phyloP scores from a whole-genome alignment of 345 rosid genomes.

The Euphorbia peplus region DNA sequence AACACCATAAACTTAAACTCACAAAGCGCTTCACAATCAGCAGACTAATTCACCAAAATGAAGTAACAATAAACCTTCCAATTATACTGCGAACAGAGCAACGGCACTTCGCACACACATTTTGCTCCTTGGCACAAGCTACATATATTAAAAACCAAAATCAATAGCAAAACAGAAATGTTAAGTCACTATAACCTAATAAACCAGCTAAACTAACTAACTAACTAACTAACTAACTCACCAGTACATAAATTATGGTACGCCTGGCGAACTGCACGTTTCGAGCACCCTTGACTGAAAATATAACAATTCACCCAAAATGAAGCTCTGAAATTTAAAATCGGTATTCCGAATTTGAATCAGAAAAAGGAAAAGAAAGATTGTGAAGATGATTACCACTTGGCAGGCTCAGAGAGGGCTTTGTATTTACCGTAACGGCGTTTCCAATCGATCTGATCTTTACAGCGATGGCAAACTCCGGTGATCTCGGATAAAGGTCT shows the following conservation, averaged over 20 bases:
- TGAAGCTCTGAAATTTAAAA: not conserved
- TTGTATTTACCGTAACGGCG: slow-evolving; percentile 94
- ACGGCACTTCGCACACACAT: slow-evolving; percentile 87
- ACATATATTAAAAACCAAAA: slow-evolving; percentile 4
- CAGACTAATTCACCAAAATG: not conserved
- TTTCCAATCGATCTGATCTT: slow-evolving; percentile 94
- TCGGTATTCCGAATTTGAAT: not conserved
- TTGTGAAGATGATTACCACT: slow-evolving; percentile 46
- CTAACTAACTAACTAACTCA: no score
- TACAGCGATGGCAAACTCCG: slow-evolving; percentile 83
- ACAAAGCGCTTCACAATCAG: not conserved
- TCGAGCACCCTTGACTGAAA: slow-evolving; percentile 57
- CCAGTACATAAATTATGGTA: slow-evolving; percentile 89
- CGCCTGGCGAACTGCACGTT: slow-evolving; percentile 93
- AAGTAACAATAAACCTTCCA: slow-evolving; percentile 52
- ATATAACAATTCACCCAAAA: not conserved
- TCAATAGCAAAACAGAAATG: not conserved
- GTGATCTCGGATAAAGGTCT: slow-evolving; percentile 74
- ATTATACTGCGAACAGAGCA: slow-evolving; percentile 44
- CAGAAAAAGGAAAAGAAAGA: not conserved
- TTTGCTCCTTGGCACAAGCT: slow-evolving; percentile 96
- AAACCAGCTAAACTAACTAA: slow-evolving; percentile 38
- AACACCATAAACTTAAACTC: slow-evolving; percentile 2
- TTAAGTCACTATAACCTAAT: slow-evolving; percentile 5
- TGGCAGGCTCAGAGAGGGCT: slow-evolving; percentile 67